Conservation (phyloP, 2,329 filamentous ascomycete species). For the Cytospora leucostoma region DNA sequence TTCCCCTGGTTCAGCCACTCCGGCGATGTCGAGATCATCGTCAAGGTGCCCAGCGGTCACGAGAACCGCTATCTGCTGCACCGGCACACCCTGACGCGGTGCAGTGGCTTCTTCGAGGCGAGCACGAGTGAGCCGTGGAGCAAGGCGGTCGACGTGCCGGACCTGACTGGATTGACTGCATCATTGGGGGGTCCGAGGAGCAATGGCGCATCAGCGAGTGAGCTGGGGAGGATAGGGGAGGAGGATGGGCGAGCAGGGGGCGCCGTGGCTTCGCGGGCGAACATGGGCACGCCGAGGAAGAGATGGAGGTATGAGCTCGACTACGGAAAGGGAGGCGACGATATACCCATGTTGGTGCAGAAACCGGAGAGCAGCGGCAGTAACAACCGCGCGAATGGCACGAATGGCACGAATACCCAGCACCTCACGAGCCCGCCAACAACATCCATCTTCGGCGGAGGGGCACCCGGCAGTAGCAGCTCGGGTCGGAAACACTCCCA, state of each 20-base stretch:
- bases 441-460: constrained; percentile 60
- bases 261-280: constrained; percentile 39
- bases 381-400: constrained; percentile 18
- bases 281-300: constrained; percentile 50
- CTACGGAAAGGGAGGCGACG: constrained; percentile 68
- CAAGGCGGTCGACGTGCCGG: constrained; percentile 37
- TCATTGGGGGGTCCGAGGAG: constrained; percentile 31
- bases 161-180: constrained; percentile 38
- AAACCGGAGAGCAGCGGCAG: constrained; percentile 55
- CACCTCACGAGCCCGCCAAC: constrained; percentile 27
- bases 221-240: constrained; percentile 58
- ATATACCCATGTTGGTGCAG: constrained; percentile 86
- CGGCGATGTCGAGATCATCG: constrained; percentile 88
- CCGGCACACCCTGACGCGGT: constrained; percentile 82
- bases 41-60: constrained; percentile 64
- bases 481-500: constrained; percentile 45
- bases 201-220: constrained; percentile 34
- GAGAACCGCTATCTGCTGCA: constrained; percentile 88
- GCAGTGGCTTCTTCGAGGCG: constrained; percentile 91
- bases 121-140: constrained; percentile 77
- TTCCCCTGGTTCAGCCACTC: constrained; percentile 89
- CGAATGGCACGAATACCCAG: constrained; percentile 20
- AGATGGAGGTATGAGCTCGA: constrained; percentile 90
- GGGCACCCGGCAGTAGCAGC: constrained; percentile 38
- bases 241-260: constrained; percentile 41